These are phyloP conservation scores for Solanum chilense DNA, from an alignment of 257 asterid genomes.

Conservation along the genomic window DNA sequence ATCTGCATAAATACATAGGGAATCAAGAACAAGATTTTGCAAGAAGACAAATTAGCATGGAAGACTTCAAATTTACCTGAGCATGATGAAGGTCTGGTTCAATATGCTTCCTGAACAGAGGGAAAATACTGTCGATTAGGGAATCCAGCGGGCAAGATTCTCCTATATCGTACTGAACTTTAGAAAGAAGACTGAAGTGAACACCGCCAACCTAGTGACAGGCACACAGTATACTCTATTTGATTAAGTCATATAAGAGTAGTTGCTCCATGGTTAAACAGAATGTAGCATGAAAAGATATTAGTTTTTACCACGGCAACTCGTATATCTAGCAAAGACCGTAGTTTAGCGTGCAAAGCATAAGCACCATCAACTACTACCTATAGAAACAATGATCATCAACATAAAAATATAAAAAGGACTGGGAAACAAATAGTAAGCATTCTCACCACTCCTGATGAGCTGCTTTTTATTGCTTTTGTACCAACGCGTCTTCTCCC, in stretches of 20 bases:
- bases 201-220: conserved; percentile 92
- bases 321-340: conserved; percentile 93
- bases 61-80: conserved; percentile 44
- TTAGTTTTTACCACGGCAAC: conserved; percentile 88
- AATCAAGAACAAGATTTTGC: conserved; percentile 22
- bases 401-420: not conserved
- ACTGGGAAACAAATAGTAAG: not conserved
- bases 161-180: conserved; percentile 96
- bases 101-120: conserved; percentile 88
- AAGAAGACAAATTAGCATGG: conserved; percentile 7
- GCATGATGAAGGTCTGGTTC: conserved; percentile 99
- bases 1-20: conserved; percentile 52
- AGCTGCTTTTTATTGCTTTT: conserved; percentile 38
- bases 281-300: not conserved
- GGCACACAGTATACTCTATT: conserved; percentile 8
- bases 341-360: conserved; percentile 84
- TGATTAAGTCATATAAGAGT: conserved; percentile 3
- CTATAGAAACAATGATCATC: conserved; percentile 29
- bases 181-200: conserved; percentile 98
- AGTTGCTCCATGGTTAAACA: conserved; percentile 1
- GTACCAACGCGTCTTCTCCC: conserved; percentile 68
- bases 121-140: conserved; percentile 98
- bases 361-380: conserved; percentile 92
- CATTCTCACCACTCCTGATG: conserved; percentile 85
- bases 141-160: conserved; percentile 95